A percentile compares a stretch with the other conserved stretches of the same genome.
phyloP scores from a whole-genome alignment of 2,329 filamentous ascomycete species.

The Fusarium continuum region DNA sequence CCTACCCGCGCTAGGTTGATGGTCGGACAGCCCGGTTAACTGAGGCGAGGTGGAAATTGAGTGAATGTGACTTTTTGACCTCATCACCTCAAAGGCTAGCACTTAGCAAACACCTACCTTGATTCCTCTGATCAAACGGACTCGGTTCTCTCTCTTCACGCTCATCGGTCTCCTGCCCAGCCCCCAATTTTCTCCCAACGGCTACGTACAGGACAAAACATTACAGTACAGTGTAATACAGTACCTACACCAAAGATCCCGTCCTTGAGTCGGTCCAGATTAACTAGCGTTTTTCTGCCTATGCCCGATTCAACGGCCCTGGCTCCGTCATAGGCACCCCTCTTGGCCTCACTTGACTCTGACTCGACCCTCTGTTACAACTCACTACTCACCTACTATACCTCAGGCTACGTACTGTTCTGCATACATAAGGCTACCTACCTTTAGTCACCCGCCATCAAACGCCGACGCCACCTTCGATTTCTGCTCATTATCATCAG shows the following conservation, averaged over 20 bases:
- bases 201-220: background rate
- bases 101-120: background rate
- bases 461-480: conserved; percentile 35
- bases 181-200: conserved; percentile 2
- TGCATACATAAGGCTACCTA: conserved; percentile 9
- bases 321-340: conserved; percentile 38
- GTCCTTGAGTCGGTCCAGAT: background rate
- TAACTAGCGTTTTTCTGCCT: conserved; percentile 23
- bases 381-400: conserved; percentile 10
- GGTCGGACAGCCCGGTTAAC: conserved; percentile 15
- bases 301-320: conserved; percentile 26
- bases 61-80: conserved; percentile 18
- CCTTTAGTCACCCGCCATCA: conserved; percentile 35
- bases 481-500: conserved; percentile 26
- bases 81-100: conserved; percentile 8
- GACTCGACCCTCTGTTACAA: conserved; percentile 30
- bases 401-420: conserved; percentile 9
- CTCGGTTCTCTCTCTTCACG: background rate
- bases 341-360: conserved; percentile 34
- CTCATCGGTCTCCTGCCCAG: background rate
- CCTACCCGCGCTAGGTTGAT: conserved; percentile 21
- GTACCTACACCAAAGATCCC: background rate
- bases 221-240: background rate
- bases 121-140: background rate
- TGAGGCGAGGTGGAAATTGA: background rate